phyloP scores from a whole-genome alignment of 768 basidiomycete genomes.

The Leccinum ochraceum region DNA sequence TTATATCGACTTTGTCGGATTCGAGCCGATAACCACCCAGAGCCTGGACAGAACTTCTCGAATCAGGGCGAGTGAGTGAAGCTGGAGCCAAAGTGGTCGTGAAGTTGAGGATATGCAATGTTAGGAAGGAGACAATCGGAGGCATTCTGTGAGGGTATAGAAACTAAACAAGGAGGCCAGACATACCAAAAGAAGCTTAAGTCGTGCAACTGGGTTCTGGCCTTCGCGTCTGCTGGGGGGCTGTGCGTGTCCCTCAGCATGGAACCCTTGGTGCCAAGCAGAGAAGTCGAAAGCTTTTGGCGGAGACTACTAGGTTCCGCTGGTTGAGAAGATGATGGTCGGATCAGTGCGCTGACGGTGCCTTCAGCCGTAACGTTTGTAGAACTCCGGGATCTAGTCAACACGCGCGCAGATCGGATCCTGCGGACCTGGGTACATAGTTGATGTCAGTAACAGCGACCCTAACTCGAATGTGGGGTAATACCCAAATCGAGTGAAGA shows the following conservation, averaged over 20 bases:
- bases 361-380: slow-evolving; percentile 31
- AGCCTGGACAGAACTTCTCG: slow-evolving; percentile 15
- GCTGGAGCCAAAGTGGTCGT: slow-evolving; percentile 83
- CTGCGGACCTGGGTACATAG: slow-evolving; percentile 56
- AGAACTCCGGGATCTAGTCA: slow-evolving; percentile 41
- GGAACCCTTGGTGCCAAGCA: slow-evolving; percentile 53
- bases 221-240: slow-evolving; percentile 44
- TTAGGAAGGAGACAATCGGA: slow-evolving; percentile 87
- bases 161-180: not conserved
- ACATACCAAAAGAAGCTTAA: slow-evolving; percentile 85
- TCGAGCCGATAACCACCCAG: slow-evolving; percentile 21
- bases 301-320: slow-evolving; percentile 19
- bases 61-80: slow-evolving; percentile 47
- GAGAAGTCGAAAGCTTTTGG: slow-evolving; percentile 29
- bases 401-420: slow-evolving; percentile 60
- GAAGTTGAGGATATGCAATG: slow-evolving; percentile 89
- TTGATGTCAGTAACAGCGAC: slow-evolving; percentile 5
- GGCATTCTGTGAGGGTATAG: slow-evolving; percentile 3
- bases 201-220: slow-evolving; percentile 80
- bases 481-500: slow-evolving; percentile 1
- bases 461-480: not conserved
- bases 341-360: slow-evolving; percentile 32
- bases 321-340: slow-evolving; percentile 23
- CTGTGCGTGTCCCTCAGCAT: slow-evolving; percentile 46
- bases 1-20: slow-evolving; percentile 67